Base-by-base conservation (phyloP, 2,329 filamentous ascomycete genomes). In the Talaromyces funiculosus region DNA sequence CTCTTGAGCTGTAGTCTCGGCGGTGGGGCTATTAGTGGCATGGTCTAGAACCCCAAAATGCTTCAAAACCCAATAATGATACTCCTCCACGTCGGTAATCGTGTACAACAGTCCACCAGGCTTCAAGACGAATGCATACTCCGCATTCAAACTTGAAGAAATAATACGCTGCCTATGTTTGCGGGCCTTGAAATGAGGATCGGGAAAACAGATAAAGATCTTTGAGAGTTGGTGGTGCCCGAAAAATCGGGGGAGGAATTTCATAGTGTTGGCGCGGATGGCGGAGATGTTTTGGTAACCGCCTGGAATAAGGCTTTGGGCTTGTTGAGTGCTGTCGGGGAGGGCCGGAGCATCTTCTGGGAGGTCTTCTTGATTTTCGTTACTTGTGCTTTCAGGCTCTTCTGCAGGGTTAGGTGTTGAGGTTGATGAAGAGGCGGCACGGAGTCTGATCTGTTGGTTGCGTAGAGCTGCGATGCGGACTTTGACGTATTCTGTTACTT, bases 181-280 rank as follows among this genome's bases (percentile, higher is more conserved):
- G 64, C 93, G 85, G 12, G 90, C 86, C 77, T 99, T 99, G 81
- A 99, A 99, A 76, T 99, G 94, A 62, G 94, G 94, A 71, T 99
- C 94, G 0, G 94, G 94, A 72, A 99, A 99, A 80, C 94, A 99
- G 68, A 99, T 90, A 75, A 99, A 99, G 71, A 97, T 90, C 72
- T 95, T 95, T 64, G 83, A 84, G 14, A 99, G 84, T 72, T 97
- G 92, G 14, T 78, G 81, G 69, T 87, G 89, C 59, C 77, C 80
- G 81, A 99, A 97, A 81, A 97, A 96, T 72, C 99, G 97, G 64
- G 95, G 93, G n/a, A 99, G 81, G 75, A 97, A 99, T 74, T 99
- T 99, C 94, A 99, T 99, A 4, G 91, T 90, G 78, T 99, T 99
- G 66, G 90, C 90, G 64, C 94, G 88, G 53, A 99, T 80, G 71